phyloP scores from a whole-genome alignment of 2,329 filamentous ascomycete species.

The Pseudocercospora cruenta region DNA sequence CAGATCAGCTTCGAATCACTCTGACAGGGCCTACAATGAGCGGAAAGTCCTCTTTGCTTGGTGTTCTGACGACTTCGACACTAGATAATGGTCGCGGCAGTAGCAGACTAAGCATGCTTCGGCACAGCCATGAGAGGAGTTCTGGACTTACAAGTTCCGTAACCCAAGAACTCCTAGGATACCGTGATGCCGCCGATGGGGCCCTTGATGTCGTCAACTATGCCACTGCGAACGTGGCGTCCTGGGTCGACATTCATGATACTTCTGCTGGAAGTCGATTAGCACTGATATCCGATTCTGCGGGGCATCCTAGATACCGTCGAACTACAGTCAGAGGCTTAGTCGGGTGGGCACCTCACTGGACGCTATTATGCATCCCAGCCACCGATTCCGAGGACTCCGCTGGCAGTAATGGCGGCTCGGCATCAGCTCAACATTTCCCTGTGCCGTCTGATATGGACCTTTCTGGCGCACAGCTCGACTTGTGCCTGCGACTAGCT shows the following conservation, averaged over 20 bases:
- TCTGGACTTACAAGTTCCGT: slow-evolving; percentile 94
- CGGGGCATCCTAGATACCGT: slow-evolving; percentile 85
- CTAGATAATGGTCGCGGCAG: slow-evolving; percentile 92
- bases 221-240: slow-evolving; percentile 80
- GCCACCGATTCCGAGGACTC: slow-evolving; percentile 69
- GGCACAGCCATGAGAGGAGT: slow-evolving; percentile 88
- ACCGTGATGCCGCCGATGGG: slow-evolving; percentile 49
- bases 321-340: slow-evolving; percentile 86
- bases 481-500: slow-evolving; percentile 79
- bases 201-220: slow-evolving; percentile 72
- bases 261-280: slow-evolving; percentile 73
- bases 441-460: slow-evolving; percentile 64
- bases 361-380: slow-evolving; percentile 84
- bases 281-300: slow-evolving; percentile 88
- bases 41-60: slow-evolving; percentile 88
- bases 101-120: slow-evolving; percentile 83
- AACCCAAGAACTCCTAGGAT: slow-evolving; percentile 90
- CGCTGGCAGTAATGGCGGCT: slow-evolving; percentile 47
- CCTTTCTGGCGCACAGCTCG: slow-evolving; percentile 76
- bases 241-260: slow-evolving; percentile 93
- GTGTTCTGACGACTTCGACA: slow-evolving; percentile 82
- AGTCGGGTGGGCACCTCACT: slow-evolving; percentile 95
- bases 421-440: slow-evolving; percentile 56
- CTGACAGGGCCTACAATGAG: slow-evolving; percentile 87
- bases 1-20: slow-evolving; percentile 81